Conservation (phyloP, 108 stramenopile species). For the Asterionellopsis glacialis region DNA sequence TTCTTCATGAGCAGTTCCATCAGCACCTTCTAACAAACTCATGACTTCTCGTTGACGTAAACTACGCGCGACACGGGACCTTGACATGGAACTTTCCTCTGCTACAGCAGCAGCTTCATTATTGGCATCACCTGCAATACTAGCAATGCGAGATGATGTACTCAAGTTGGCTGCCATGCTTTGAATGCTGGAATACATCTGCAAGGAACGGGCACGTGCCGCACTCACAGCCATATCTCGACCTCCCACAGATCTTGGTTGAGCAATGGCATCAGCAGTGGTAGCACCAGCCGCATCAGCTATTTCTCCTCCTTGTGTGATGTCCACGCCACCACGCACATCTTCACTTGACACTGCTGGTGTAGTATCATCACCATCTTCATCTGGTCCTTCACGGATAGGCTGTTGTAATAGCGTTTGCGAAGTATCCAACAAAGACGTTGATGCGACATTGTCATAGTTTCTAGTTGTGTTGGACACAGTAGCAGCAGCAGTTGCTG, state of each 20-base stretch:
- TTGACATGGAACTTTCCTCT: slow-evolving; percentile 46
- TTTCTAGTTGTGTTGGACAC: neutral
- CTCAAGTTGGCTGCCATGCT: slow-evolving; percentile 60
- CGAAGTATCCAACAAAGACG: slow-evolving; percentile 2
- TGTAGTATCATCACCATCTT: slow-evolving; percentile 38
- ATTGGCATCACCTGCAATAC: slow-evolving; percentile 45
- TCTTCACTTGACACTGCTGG: slow-evolving; percentile 1
- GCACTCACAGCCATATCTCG: slow-evolving; percentile 10
- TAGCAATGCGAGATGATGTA: slow-evolving; percentile 57
- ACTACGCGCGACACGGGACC: slow-evolving; percentile 58
- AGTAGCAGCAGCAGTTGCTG: neutral
- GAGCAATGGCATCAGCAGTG: neutral
- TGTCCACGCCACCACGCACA: neutral
- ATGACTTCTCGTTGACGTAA: slow-evolving; percentile 63
- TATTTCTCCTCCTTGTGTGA: no score
- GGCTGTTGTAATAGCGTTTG: slow-evolving; percentile 32
- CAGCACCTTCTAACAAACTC: slow-evolving; percentile 52
- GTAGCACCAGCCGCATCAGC: no score
- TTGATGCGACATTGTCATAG: neutral
- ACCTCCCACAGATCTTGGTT: neutral
- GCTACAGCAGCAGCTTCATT: slow-evolving; percentile 26
- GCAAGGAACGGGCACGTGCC: slow-evolving; percentile 38
- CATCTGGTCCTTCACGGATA: slow-evolving; percentile 38
- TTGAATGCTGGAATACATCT: slow-evolving; percentile 75
- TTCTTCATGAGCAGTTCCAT: slow-evolving; percentile 59